Evolutionary conservation across 176 grass and related monocot species (phyloP).

Genomic region (Avena atlantica): DNA sequence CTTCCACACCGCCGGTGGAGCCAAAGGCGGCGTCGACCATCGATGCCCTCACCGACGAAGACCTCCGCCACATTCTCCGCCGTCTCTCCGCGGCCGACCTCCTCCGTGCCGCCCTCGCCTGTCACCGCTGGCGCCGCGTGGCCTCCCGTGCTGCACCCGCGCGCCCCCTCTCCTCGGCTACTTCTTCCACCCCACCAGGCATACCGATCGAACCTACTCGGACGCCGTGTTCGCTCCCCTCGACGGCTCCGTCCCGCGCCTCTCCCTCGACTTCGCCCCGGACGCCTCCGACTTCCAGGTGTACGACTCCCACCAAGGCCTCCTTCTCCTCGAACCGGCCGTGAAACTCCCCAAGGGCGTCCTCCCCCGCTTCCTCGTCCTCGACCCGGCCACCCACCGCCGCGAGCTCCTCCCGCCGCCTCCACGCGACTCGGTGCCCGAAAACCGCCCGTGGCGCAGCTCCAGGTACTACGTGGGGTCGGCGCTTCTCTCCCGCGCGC

Average conservation of each 20-base stretch:
- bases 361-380: neutral
- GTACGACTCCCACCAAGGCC: neutral
- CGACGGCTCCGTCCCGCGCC: neutral
- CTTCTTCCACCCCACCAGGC: neutral
- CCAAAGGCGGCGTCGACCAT: neutral
- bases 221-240: neutral
- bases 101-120: neutral
- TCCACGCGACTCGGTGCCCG: neutral
- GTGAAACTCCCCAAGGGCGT: neutral
- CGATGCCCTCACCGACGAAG: neutral
- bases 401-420: neutral
- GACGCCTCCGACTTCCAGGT: neutral
- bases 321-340: conserved; percentile 8
- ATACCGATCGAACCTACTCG: neutral
- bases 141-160: neutral
- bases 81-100: neutral
- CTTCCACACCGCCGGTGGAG: neutral
- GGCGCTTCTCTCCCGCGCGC: neutral
- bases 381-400: conserved; percentile 4
- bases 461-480: neutral
- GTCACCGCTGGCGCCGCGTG: neutral
- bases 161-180: neutral
- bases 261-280: neutral
- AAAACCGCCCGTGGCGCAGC: neutral
- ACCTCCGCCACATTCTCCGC: neutral